Conservation (phyloP, 2,329 filamentous ascomycete genomes). For the Penicillium sclerotigenum region DNA sequence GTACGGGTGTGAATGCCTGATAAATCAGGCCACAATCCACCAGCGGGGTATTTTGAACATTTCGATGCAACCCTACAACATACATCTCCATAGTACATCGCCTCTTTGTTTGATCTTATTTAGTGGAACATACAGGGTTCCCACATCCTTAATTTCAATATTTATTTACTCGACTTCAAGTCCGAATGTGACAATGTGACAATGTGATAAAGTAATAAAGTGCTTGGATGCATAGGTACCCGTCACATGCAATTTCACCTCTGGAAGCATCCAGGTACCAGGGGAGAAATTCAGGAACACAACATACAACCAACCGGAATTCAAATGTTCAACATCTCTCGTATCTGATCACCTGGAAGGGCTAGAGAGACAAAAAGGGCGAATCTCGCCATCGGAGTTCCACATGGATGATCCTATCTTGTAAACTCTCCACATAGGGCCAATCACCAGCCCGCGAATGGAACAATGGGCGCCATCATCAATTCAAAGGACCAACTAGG, state of each 20-base stretch:
- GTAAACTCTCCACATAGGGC: conserved; percentile 1
- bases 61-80: background rate
- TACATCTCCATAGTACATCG: background rate
- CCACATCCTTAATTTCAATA: background rate
- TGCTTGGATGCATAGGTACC: background rate
- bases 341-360: background rate
- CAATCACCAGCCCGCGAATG: conserved; percentile 2
- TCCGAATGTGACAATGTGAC: background rate
- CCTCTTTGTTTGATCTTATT: background rate
- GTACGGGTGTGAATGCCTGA: too few relatives aligned
- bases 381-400: conserved; percentile 2
- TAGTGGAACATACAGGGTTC: background rate
- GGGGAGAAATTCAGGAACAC: conserved; percentile 3
- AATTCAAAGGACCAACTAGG: background rate
- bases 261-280: background rate
- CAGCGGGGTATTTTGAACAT: background rate
- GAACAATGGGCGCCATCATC: background rate
- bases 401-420: conserved; percentile 8
- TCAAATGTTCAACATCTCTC: background rate
- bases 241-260: background rate
- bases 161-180: background rate
- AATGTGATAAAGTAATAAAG: background rate
- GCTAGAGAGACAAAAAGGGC: background rate
- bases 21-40: background rate
- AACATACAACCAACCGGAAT: background rate